Evolutionary conservation across 1,284 basidiomycete species (phyloP), one percentile per base, ranked within the genome.

Genomic region (Cystobasidiaceae sp.): DNA sequence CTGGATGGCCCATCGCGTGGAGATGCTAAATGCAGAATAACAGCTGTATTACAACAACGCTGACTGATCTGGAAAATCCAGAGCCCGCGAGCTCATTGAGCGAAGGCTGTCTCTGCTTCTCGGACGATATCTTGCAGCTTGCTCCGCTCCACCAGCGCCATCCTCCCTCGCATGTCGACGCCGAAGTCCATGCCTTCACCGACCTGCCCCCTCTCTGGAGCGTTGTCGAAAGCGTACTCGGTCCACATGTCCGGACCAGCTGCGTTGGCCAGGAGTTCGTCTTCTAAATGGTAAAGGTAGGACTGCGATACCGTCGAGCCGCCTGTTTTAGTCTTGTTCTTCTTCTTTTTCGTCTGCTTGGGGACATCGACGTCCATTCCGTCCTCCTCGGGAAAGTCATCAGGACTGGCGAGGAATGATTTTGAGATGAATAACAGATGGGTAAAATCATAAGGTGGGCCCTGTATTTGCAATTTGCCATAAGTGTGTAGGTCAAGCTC

Each of bases 211-310:
- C 88, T 81, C 2, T 83, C 82, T 60, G 83, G 82, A 0, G 83
- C 78, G 6, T 83, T 81, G 58, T 84, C 82, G 75, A 87, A 87
- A 1, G 89, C 84, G 59, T 83, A 78, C 86, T 91, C 73, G 4
- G 46, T 59, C 37, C 58, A 60, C 25, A 27, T 39, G 13, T n/a
- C 45, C 6, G 49, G 15, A n/a, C 27, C 49, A 17, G 32, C 21
- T 9, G 23, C 9, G 17, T 84, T 78, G 68, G 83, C 82, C 52
- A 91, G 85, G 57, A 81, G 80, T 54, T 86, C 86, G 76, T 94
- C 92, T 75, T 96, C 92, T 0, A 88, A 86, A 74, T 96, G 92
- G 78, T 90, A 93, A 0, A 84, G 79, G 72, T 85, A 88, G 21
- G 73, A 73, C 23, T 77, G 76, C 4, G 74, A 70, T 78, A 77